A percentile compares a stretch with the other conserved stretches of the same genome.
These are phyloP conservation scores for Tricholoma saponaceum DNA, from an alignment of 768 basidiomycete species.

Conservation along the genomic window DNA sequence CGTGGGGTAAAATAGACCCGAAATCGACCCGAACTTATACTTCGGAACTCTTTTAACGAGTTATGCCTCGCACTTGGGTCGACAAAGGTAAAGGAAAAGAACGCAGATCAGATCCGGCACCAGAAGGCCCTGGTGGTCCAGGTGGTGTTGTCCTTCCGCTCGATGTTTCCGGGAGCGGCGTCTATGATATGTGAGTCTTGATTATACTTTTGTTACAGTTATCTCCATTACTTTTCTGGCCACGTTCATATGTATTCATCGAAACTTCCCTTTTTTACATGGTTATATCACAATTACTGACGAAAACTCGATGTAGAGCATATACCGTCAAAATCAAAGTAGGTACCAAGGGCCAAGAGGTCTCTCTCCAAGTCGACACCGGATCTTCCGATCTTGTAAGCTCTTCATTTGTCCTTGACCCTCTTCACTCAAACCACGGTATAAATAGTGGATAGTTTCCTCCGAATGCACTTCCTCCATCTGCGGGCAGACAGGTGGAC, in stretches of 20 bases:
- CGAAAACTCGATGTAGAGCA: conserved; percentile 33
- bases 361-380: conserved; percentile 73
- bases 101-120: conserved; percentile 9
- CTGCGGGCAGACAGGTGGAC: conserved; percentile 44
- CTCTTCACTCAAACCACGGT: background rate
- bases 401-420: conserved; percentile 8
- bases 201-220: no score
- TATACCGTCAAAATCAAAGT: conserved; percentile 62
- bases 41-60: background rate
- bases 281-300: no score
- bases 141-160: conserved; percentile 58
- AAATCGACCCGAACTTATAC: no score
- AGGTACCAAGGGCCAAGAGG: conserved; percentile 43
- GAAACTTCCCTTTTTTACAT: no score
- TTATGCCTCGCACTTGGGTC: background rate
- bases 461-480: conserved; percentile 53
- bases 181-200: conserved; percentile 60
- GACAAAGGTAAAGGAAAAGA: conserved; percentile 15
- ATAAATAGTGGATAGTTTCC: conserved; percentile 67
- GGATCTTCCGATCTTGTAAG: conserved; percentile 79
- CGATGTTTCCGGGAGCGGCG: conserved; percentile 47
- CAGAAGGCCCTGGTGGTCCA: conserved; percentile 40
- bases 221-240: no score
- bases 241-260: no score
- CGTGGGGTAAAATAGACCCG: no score